Base-by-base conservation (phyloP, 2,329 filamentous ascomycete genomes). In the Raffaelea deltoideospora region DNA sequence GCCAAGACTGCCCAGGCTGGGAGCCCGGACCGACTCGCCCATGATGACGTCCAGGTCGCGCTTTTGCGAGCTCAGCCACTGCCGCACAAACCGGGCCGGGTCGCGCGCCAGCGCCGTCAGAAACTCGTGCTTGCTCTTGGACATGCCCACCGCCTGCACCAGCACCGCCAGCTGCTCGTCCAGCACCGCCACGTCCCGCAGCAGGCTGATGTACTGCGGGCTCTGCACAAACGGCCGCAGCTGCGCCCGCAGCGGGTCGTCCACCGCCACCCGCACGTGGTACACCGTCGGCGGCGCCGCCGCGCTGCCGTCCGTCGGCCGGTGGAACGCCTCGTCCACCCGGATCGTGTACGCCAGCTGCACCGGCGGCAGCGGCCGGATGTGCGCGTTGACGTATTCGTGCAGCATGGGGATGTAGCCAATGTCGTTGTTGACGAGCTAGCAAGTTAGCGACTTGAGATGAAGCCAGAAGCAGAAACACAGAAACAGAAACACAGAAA, bases 11-110 rank as follows among this genome's bases (percentile, higher is more conserved):
- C 20, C 32, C 23, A 26, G 23, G 19, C 22, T 17, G 26, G 69
- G 63, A 59, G 81, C 63, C 37, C 76, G 68, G 35, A 74, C 71
- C 2, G 78, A 76, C 57, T 95, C 87, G 40, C 86, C 88, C 43
- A 90, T 69, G 33, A 95, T 79, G 7, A 90, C 76, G 51, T 93
- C 86, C 26, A 95, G 64, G 54, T 96, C 88, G 34, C 87, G 70
- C 59, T 86, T 86, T 62, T 98, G 90, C 14, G 80, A 88, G 50
- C 78, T 85, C 36, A 93, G 67, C 90, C 90, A 98, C 50, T 82
- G 76, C 45, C 73, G 76, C 41, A 95, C 68, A 50, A 96, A 96
- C 11, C 70, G 74, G 14, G 82, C 79, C 0, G 90, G 90, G 47
- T 95, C 86, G 44, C 79, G 73, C 41, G 76, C 73, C 44, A 96